These are phyloP conservation scores for Ogataea corticis DNA, from an alignment of 805 yeast genomes.

Conservation along the genomic window DNA sequence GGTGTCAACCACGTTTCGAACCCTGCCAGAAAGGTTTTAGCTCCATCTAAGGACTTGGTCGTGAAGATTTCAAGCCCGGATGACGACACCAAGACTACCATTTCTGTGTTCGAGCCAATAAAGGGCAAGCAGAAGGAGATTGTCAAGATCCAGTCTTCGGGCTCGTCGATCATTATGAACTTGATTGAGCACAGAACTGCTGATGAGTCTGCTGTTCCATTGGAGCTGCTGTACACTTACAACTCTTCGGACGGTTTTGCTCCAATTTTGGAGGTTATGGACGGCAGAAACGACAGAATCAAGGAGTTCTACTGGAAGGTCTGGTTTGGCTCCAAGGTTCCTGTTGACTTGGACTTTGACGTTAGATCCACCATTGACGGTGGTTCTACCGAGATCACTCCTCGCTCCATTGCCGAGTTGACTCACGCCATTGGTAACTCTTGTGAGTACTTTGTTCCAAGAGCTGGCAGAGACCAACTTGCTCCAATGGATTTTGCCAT, in stretches of 20 bases:
- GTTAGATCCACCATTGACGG: conserved; percentile 73
- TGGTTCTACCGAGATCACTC: conserved; percentile 63
- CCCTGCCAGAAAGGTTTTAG: conserved; percentile 76
- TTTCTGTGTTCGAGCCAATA: conserved; percentile 68
- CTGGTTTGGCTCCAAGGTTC: conserved; percentile 75
- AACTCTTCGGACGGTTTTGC: conserved; percentile 90
- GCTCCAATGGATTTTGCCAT: conserved; percentile 99
- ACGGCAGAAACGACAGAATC: conserved; percentile 88
- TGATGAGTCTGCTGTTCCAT: conserved; percentile 69
- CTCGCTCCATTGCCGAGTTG: conserved; percentile 81
- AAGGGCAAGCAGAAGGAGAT: conserved; percentile 71
- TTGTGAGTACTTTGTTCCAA: conserved; percentile 91
- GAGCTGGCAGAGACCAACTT: conserved; percentile 77
- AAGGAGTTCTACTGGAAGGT: conserved; percentile 96
- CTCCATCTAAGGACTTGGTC: conserved; percentile 63
- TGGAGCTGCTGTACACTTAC: conserved; percentile 77
- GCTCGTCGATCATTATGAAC: conserved; percentile 60
- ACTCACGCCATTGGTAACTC: conserved; percentile 97
- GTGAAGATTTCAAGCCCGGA: conserved; percentile 59
- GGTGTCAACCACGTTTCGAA: conserved; percentile 76
- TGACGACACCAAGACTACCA: conserved; percentile 53
- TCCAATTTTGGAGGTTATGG: conserved; percentile 88
- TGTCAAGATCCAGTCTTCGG: conserved; percentile 57
- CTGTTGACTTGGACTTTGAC: conserved; percentile 69
- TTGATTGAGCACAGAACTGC: conserved; percentile 88